Base-by-base conservation (phyloP, 1,284 basidiomycete genomes). In the Gastroboletus turbinatus region DNA sequence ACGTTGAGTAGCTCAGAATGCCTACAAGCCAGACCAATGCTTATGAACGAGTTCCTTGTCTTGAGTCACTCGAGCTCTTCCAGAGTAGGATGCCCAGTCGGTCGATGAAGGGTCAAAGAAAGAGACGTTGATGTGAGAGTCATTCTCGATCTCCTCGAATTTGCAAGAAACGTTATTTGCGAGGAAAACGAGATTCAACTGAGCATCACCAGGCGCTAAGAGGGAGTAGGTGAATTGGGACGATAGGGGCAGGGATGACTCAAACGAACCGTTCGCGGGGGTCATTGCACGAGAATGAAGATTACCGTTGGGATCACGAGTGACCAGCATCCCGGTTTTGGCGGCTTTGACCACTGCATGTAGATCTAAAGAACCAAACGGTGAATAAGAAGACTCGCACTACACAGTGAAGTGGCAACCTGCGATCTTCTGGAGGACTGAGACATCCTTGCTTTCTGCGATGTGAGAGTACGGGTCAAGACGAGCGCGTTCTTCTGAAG, bases 251-350 rank as follows among this genome's bases (percentile, higher is more conserved):
- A 39, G n/a, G 21, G 48, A 21, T 13, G 25, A 11, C 7, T 35
- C 17, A 5, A 23, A 75, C 83, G 58, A 68, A 90, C 88, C 82
- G 48, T 79, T 76, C 8, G 81, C 76, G 19, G 89, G 87, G n/a
- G 80, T 79, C 93, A 94, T 96, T 36, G 89, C 88, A 50, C 94
- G 82, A 9, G 91, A 85, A 70, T 96, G 93, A 35, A 97, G 74
- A 49, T 80, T 75, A 2, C 93, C 92, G 60, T 85, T 78, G n/a
- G 81, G 67, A n/a, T 83, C 79, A 46, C 88, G 86, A 17, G 92
- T 91, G 17, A 89, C 90, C 50, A 96, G 77, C 88, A 96, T 92
- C 48, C 87, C 89, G 1, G 83, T 85, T 66, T 83, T 78, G 21
- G 84, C 82, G 0, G 76, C 71, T 56, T 83, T 80, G 56, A 92